Evolutionary conservation across 2,329 filamentous ascomycete genomes (phyloP).

Genomic region (Xylariaceae sp.): DNA sequence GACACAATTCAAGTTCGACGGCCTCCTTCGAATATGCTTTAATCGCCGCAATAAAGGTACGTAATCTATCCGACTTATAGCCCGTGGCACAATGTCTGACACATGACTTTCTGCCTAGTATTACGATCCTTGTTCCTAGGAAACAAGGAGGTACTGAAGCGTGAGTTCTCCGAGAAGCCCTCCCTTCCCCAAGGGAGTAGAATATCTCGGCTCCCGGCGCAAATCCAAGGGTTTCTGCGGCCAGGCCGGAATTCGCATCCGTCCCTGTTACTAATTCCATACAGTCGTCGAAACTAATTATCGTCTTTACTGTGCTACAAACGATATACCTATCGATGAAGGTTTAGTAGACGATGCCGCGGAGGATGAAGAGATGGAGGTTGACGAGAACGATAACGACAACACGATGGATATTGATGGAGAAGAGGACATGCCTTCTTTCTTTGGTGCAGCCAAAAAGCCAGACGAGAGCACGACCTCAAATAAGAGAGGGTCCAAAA

Average conservation of each 20-base stretch:
- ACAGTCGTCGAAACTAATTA: constrained; percentile 85
- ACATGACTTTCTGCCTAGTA: constrained; percentile 39
- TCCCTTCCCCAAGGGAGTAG: background rate
- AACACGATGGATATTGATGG: constrained; percentile 44
- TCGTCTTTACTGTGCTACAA: constrained; percentile 81
- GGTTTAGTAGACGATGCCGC: constrained; percentile 43
- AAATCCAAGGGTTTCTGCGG: constrained; percentile 47
- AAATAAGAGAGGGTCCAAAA: constrained; percentile 62
- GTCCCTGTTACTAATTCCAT: constrained; percentile 57
- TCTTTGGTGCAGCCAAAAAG: constrained; percentile 65
- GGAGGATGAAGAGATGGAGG: constrained; percentile 35
- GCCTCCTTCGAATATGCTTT: constrained; percentile 71
- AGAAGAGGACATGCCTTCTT: constrained; percentile 68
- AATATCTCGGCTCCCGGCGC: constrained; percentile 32
- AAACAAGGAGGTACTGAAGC: constrained; percentile 20
- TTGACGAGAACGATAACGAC: constrained; percentile 36
- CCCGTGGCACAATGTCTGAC: background rate
- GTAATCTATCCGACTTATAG: background rate
- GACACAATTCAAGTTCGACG: constrained; percentile 33
- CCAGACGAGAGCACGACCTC: constrained; percentile 41
- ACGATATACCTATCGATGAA: constrained; percentile 74
- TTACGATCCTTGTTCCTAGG: constrained; percentile 51
- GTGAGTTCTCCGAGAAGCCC: constrained; percentile 5
- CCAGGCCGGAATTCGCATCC: background rate
- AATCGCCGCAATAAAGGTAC: constrained; percentile 70